These are phyloP conservation scores for Rhipidocladum racemiflorum DNA, from an alignment of 176 grass and related monocot genomes.

Conservation along the genomic window DNA sequence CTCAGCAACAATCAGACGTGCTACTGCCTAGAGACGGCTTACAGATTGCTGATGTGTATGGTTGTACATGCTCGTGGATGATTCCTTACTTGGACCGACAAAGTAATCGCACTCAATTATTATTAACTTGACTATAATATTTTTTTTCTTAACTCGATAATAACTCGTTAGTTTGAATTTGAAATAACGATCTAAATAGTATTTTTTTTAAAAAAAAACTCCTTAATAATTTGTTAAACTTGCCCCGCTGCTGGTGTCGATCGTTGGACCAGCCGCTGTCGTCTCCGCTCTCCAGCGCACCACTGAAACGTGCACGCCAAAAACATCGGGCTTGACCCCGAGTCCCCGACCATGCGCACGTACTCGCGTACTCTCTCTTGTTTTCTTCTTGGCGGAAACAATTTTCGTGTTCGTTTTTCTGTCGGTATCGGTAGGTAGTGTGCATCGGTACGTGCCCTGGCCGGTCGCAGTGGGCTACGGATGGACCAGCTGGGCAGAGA, in stretches of 20 bases:
- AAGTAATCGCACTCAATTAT: neutral
- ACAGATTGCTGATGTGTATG: no score
- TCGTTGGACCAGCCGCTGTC: neutral
- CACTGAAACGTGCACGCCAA: conserved; percentile 17
- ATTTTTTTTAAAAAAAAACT: no score
- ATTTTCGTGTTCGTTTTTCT: neutral
- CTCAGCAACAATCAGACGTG: no score
- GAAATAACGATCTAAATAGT: no score
- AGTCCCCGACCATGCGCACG: neutral
- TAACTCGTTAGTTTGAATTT: no score
- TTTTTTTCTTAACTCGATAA: no score
- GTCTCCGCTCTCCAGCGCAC: neutral
- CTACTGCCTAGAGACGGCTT: no score
- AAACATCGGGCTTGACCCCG: conserved; percentile 26
- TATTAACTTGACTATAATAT: neutral
- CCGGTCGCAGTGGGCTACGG: neutral
- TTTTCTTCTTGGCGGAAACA: no score
- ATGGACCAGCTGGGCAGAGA: neutral
- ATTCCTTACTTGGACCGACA: neutral
- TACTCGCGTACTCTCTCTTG: neutral
- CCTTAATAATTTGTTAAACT: no score
- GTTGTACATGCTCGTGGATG: no score
- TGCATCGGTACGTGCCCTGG: no score
- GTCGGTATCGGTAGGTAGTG: neutral
- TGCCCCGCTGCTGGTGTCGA: conserved; percentile 32